Conservation (phyloP, 2,329 filamentous ascomycete genomes). For the Clonostachys sp. region DNA sequence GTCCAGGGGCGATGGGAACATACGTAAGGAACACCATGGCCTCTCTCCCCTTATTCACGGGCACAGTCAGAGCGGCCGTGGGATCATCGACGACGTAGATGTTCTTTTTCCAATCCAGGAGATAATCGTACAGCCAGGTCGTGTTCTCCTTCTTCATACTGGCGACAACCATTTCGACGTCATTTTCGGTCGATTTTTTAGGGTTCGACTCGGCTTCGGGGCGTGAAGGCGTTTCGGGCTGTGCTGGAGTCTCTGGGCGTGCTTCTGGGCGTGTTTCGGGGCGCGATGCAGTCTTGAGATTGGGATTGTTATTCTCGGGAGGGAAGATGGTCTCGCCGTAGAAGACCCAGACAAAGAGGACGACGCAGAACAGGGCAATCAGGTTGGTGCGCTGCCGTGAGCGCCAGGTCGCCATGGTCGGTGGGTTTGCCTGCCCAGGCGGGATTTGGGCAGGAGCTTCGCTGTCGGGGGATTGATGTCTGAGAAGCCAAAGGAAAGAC, state of each 20-base stretch:
- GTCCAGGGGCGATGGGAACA: conserved; percentile 2
- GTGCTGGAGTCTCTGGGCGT: conserved; percentile 1
- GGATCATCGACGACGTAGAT: conserved; percentile 51
- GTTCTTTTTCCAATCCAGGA: conserved; percentile 42
- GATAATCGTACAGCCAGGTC: conserved; percentile 33
- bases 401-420: conserved; percentile 3
- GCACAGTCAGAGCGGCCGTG: conserved; percentile 38
- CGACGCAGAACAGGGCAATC: conserved; percentile 3
- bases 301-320: neutral
- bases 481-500: no score
- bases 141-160: conserved; percentile 22
- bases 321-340: conserved; percentile 12
- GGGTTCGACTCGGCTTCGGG: conserved; percentile 1
- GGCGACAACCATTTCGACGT: conserved; percentile 24
- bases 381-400: conserved; percentile 13
- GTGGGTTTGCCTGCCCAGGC: neutral
- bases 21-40: conserved; percentile 48
- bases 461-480: no score
- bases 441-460: no score
- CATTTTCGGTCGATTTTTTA: conserved; percentile 11
- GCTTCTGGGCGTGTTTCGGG: neutral
- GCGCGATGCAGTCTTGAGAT: neutral
- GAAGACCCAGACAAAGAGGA: conserved; percentile 14
- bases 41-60: conserved; percentile 45
- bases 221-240: conserved; percentile 1